Percentiles rank a stretch among this genome's conserved stretches.
phyloP scores from a whole-genome alignment of 2,329 filamentous ascomycete species.

The Pseudogymnoascus destructans region DNA sequence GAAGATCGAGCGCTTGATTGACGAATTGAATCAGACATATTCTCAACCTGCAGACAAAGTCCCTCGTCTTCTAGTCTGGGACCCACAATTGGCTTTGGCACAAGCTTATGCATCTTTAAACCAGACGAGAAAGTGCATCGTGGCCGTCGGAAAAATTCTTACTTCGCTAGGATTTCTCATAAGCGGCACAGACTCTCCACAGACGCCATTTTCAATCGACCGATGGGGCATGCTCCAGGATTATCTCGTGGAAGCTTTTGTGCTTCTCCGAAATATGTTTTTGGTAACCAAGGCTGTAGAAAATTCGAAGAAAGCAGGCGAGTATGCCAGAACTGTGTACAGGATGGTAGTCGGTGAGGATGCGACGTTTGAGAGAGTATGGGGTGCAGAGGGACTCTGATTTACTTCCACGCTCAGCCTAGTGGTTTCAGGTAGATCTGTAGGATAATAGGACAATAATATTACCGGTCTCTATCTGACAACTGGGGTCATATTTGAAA shows the following conservation, averaged over 20 bases:
- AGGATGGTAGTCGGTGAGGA: conserved; percentile 27
- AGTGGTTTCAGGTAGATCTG: neutral
- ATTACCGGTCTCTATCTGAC: no score
- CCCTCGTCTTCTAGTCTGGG: conserved; percentile 19
- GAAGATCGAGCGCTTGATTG: conserved; percentile 15
- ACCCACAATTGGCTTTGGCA: conserved; percentile 17
- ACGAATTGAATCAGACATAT: conserved; percentile 20
- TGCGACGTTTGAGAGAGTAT: conserved; percentile 20
- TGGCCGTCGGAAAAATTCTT: conserved; percentile 1
- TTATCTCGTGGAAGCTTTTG: conserved; percentile 22
- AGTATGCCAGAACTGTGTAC: conserved; percentile 26
- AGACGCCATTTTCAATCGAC: conserved; percentile 7
- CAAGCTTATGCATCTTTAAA: conserved; percentile 1
- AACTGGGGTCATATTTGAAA: neutral
- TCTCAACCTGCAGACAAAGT: conserved; percentile 17
- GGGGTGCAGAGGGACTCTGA: neutral
- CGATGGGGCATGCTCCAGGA: conserved; percentile 25
- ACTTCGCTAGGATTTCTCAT: conserved; percentile 11
- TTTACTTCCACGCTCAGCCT: neutral
- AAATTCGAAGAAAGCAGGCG: conserved; percentile 16
- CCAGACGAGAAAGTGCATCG: conserved; percentile 4
- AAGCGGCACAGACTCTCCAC: conserved; percentile 6
- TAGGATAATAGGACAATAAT: neutral
- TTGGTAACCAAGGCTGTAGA: conserved; percentile 14
- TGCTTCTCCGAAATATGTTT: conserved; percentile 22